Base-by-base conservation (phyloP, 2,329 filamentous ascomycete species). In the Diplodia intermedia region DNA sequence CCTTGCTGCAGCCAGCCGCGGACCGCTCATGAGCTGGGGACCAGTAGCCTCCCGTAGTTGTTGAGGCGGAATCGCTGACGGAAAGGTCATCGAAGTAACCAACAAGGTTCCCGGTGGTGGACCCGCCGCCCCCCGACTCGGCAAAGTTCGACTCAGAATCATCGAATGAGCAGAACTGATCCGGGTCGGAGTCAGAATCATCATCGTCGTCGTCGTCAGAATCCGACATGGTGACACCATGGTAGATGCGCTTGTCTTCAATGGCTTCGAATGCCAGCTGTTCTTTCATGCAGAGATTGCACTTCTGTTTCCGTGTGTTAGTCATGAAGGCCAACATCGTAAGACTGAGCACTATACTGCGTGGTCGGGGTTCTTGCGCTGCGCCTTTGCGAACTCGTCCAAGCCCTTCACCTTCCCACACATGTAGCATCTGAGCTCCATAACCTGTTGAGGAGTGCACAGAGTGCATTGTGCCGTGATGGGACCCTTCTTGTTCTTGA, bases 311-410 rank as follows among this genome's bases (percentile, higher is more conserved):
- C 11, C 7, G 6, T 56, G 23, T 43, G 36, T 56, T n/a, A 61
- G 53, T 36, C 12, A n/a, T 20, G 15, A 0, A 33, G 15, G 11
- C 26, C 11, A 15, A 5, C 5, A 15, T 12, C 4, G n/a, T 26
- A 3, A 54, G 4, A 1, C 14, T 7, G 14, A 3, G 2, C 7
- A 38, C 76, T 82, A 69, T 80, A 85, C 84, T 31, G 80, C 81
- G 49, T 71, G 73, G 68, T 83, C 84, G 1, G 80, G 78, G 50
- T 82, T 80, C 33, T 73, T 76, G 15, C 85, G 79, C 75, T 86
- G 82, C 7, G 71, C 71, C 70, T 85, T 87, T 20, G 82, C 80
- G 70, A 86, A 88, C 0, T 78, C 76, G 6, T 84, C 81, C 2
- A 86, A 68, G 0, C 79, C 76, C 71, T 86, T 86, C 1, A 75